phyloP scores from a whole-genome alignment of 305 asterid species.

The Plantago lanceolata region DNA sequence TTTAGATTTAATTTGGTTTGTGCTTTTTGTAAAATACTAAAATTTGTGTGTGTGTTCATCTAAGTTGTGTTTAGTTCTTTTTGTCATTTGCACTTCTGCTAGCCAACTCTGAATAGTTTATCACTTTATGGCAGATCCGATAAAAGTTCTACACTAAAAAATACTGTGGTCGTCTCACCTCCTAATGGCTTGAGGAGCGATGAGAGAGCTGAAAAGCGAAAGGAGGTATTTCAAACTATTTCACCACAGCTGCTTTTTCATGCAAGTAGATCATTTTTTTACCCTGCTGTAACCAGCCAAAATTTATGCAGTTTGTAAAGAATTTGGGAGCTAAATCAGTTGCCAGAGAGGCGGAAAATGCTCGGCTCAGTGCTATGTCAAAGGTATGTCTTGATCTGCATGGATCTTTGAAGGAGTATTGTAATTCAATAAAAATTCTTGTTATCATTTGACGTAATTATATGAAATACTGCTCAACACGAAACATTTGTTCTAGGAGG shows the following conservation, averaged over 20 bases:
- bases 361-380: slow-evolving; percentile 39
- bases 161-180: slow-evolving; percentile 25
- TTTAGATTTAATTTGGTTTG: not conserved
- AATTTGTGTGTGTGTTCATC: not conserved
- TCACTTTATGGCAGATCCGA: slow-evolving; percentile 30
- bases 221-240: slow-evolving; percentile 40
- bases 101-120: not conserved
- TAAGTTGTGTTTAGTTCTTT: not conserved
- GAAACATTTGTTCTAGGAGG: slow-evolving; percentile 36
- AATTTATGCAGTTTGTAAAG: slow-evolving; percentile 37
- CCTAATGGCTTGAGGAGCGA: slow-evolving; percentile 41
- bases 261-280: slow-evolving; percentile 9
- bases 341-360: slow-evolving; percentile 48
- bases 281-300: slow-evolving; percentile 4
- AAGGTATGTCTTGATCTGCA: slow-evolving; percentile 38
- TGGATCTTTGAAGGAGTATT: slow-evolving; percentile 1
- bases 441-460: slow-evolving; percentile 4
- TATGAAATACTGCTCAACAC: slow-evolving; percentile 11
- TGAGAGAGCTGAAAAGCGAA: slow-evolving; percentile 48
- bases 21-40: not conserved
- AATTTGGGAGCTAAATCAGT: slow-evolving; percentile 56
- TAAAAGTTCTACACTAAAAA: slow-evolving; percentile 33
- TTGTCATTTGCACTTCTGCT: not conserved
- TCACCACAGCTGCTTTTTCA: slow-evolving; percentile 15
- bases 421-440: not conserved